Conservation (phyloP, 2,329 filamentous ascomycete genomes). For the Colletotrichum brevisporum region DNA sequence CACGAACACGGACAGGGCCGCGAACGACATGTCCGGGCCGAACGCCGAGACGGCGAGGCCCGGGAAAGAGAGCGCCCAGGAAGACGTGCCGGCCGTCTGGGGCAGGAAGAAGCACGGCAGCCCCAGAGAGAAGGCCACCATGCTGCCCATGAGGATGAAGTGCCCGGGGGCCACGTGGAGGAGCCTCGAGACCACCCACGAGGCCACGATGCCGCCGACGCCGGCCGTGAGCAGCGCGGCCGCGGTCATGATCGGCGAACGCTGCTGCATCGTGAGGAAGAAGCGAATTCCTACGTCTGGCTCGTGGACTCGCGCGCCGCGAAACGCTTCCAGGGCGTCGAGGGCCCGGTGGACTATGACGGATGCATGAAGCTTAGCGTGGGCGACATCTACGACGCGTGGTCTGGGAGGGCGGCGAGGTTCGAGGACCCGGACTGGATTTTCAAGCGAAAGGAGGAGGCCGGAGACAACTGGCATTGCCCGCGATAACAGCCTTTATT, state of each 20-base stretch:
- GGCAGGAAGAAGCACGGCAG: background rate
- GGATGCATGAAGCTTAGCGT: background rate
- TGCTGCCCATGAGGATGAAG: too few relatives aligned
- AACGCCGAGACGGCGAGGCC: background rate
- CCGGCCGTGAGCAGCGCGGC: too few relatives aligned
- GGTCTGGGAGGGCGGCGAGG: background rate
- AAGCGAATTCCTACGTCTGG: background rate
- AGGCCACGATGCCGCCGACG: too few relatives aligned
- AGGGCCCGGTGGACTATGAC: background rate
- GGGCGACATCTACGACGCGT: background rate
- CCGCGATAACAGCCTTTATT: slow-evolving; percentile 2
- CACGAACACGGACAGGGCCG: background rate
- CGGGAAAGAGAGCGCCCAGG: background rate
- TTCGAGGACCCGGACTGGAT: background rate
- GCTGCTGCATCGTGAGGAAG: too few relatives aligned
- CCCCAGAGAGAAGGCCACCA: too few relatives aligned
- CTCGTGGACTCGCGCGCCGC: background rate
- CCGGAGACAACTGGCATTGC: background rate
- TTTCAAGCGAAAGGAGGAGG: background rate
- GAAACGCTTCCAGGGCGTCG: background rate
- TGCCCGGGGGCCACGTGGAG: too few relatives aligned
- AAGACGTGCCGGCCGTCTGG: background rate
- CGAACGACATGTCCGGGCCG: background rate
- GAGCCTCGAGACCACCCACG: too few relatives aligned
- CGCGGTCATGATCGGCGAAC: too few relatives aligned